phyloP scores from a whole-genome alignment of 768 basidiomycete species.

The Termitomyces sp. region DNA sequence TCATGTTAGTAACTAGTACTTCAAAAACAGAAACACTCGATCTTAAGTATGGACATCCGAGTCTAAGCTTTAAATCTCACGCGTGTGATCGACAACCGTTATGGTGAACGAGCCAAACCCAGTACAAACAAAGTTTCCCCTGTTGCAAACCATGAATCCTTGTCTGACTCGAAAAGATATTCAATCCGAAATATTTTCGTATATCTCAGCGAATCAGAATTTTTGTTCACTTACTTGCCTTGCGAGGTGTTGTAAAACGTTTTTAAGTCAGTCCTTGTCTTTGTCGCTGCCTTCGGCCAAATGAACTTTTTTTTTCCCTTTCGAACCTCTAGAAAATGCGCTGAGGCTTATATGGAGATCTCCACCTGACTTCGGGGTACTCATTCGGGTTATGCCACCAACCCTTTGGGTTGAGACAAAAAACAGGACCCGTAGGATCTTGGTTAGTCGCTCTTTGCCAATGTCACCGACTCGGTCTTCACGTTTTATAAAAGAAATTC shows the following conservation, averaged over 20 bases:
- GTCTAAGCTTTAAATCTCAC: too few relatives aligned
- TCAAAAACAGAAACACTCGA: too few relatives aligned
- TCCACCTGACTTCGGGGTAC: background rate
- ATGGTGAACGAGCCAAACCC: too few relatives aligned
- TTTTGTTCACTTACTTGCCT: background rate
- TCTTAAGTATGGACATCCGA: too few relatives aligned
- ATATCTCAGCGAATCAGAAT: background rate
- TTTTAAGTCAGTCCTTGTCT: background rate
- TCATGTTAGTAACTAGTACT: too few relatives aligned
- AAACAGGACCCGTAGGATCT: too few relatives aligned
- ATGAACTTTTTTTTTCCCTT: background rate
- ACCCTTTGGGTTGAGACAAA: background rate
- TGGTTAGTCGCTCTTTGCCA: background rate
- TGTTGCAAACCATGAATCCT: background rate
- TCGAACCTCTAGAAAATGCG: background rate
- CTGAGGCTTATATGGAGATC: background rate
- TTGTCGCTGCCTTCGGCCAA: too few relatives aligned
- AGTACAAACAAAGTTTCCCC: too few relatives aligned
- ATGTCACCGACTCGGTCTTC: too few relatives aligned
- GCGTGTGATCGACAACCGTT: too few relatives aligned
- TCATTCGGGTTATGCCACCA: background rate
- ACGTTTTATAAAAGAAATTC: background rate
- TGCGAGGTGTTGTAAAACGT: background rate
- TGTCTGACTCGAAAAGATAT: background rate
- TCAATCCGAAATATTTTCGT: background rate